Evolutionary conservation across 495 filamentous ascomycete genomes (phyloP).

Genomic region (Umbilicaria muhlenbergii): DNA sequence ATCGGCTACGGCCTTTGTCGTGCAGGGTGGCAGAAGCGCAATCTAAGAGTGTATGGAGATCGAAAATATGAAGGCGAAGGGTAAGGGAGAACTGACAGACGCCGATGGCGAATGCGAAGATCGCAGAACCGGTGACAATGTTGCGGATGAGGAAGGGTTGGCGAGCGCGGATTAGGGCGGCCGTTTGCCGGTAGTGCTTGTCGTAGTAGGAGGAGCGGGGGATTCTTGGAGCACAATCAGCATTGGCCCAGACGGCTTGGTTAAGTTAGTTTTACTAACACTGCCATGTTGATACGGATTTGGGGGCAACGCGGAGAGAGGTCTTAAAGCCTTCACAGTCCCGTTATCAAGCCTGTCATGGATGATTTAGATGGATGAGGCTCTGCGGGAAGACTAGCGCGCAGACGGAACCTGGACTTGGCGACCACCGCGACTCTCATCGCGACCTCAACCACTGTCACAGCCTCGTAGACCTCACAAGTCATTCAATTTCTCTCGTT

Average conservation of each 20-base stretch:
- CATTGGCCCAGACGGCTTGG: no score
- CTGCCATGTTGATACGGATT: not conserved
- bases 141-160: slow-evolving; percentile 89
- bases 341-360: no score
- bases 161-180: slow-evolving; percentile 77
- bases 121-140: slow-evolving; percentile 49
- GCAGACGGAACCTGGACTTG: no score
- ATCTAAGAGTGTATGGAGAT: not conserved
- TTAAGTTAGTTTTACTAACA: not conserved
- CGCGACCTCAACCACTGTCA: no score
- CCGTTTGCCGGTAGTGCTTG: slow-evolving; percentile 58
- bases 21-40: not conserved
- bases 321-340: no score
- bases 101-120: slow-evolving; percentile 53
- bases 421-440: no score
- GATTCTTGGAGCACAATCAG: slow-evolving; percentile 28
- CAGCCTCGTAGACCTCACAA: no score
- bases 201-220: slow-evolving; percentile 81
- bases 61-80: not conserved
- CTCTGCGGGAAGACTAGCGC: no score
- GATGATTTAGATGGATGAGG: no score
- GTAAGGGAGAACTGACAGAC: slow-evolving; percentile 51
- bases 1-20: not conserved
- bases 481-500: no score
- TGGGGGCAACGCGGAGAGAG: not conserved